Percentiles rank a stretch among this genome's conserved stretches.
Evolutionary conservation across 2,329 filamentous ascomycete species (phyloP).

Genomic region (Diplodia mutila): DNA sequence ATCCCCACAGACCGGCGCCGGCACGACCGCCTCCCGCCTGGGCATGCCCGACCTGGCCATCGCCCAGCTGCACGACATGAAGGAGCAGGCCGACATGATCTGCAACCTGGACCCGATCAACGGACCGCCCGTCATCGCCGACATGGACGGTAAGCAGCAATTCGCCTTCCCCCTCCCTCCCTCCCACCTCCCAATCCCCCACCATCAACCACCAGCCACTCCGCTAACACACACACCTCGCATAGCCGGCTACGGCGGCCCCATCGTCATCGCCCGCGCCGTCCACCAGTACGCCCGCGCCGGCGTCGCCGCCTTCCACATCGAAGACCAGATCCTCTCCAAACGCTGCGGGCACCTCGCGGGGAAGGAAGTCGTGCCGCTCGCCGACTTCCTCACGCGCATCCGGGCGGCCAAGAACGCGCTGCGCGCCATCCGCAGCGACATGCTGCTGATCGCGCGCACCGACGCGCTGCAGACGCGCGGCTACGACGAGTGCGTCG

Average conservation of each 20-base stretch:
- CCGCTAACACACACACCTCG: not conserved
- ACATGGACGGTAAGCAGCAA: constrained; percentile 51
- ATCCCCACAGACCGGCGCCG: constrained; percentile 60
- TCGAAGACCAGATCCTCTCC: constrained; percentile 66
- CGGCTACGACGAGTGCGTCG: constrained; percentile 61
- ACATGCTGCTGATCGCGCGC: constrained; percentile 67
- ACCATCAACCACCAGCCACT: too few species aligned
- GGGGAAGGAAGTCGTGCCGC: constrained; percentile 63
- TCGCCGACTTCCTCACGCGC: constrained; percentile 55
- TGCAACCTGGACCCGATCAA: constrained; percentile 57
- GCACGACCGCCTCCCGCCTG: constrained; percentile 64
- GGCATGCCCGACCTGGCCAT: constrained; percentile 67
- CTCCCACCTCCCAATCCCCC: too few species aligned
- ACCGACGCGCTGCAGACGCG: constrained; percentile 63
- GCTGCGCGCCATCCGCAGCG: constrained; percentile 52
- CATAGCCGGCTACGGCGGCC: not conserved
- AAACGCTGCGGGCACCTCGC: constrained; percentile 69
- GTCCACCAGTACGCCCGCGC: constrained; percentile 56
- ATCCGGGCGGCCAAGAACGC: constrained; percentile 61
- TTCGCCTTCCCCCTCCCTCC: not conserved
- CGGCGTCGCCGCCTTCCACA: constrained; percentile 63
- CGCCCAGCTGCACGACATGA: constrained; percentile 66
- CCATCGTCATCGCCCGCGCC: constrained; percentile 30
- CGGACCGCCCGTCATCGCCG: constrained; percentile 62
- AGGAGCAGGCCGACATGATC: constrained; percentile 65